Conservation (phyloP, 345 rosid genomes). For the Euphorbia peplus region DNA sequence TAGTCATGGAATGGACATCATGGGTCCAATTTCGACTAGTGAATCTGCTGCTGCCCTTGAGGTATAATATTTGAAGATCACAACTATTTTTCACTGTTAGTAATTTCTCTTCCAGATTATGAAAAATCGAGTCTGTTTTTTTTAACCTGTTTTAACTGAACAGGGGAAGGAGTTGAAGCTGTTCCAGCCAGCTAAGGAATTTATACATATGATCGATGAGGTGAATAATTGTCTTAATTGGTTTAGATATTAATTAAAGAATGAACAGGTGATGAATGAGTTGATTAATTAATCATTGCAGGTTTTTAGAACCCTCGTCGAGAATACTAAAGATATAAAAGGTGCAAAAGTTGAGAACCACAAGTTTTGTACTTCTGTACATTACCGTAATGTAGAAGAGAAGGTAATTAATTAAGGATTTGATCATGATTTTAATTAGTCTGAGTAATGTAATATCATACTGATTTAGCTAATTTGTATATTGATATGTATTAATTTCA, state of each 20-base stretch:
- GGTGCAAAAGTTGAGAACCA: slow-evolving; percentile 92
- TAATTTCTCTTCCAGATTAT: background rate
- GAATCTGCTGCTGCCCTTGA: slow-evolving; percentile 67
- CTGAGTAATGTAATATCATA: background rate
- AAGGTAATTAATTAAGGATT: slow-evolving; percentile 42
- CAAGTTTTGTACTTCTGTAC: slow-evolving; percentile 93
- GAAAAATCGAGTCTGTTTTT: background rate
- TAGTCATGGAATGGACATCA: slow-evolving; percentile 99
- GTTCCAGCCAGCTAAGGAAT: slow-evolving; percentile 92
- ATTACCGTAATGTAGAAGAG: slow-evolving; percentile 95
- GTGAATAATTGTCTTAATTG: slow-evolving; percentile 20
- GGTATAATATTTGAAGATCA: slow-evolving; percentile 31
- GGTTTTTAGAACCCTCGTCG: slow-evolving; percentile 84
- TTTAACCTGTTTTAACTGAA: slow-evolving; percentile 10
- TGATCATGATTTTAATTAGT: background rate
- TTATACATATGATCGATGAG: slow-evolving; percentile 75
- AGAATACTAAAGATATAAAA: slow-evolving; percentile 59
- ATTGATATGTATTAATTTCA: slow-evolving; percentile 24
- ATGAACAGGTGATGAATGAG: background rate
- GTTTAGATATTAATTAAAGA: background rate
- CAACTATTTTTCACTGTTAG: background rate
- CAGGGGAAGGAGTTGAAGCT: slow-evolving; percentile 78
- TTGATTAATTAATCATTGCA: slow-evolving; percentile 18
- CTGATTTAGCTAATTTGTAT: slow-evolving; percentile 3
- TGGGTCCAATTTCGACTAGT: slow-evolving; percentile 44